A percentile compares a stretch with the other conserved stretches of the same genome.
phyloP scores from a whole-genome alignment of 2,329 filamentous ascomycete species.

The Cladosporium colombiae region DNA sequence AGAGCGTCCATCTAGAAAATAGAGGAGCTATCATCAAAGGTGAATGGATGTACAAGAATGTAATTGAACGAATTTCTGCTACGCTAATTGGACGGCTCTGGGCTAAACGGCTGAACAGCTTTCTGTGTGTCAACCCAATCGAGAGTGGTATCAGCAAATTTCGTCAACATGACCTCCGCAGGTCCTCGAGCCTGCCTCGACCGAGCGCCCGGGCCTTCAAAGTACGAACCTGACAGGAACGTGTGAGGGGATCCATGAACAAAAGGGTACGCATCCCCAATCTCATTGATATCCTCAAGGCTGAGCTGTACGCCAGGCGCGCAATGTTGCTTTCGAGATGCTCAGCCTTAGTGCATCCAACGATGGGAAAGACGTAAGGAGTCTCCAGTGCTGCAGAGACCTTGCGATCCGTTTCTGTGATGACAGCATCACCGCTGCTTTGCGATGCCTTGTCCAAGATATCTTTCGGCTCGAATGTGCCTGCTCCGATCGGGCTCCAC shows the following conservation, averaged over 20 bases:
- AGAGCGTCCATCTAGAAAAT: too few relatives aligned
- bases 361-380: conserved; percentile 72
- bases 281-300: conserved; percentile 61
- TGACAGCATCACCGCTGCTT: conserved; percentile 35
- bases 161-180: neutral
- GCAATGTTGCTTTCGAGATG: conserved; percentile 68
- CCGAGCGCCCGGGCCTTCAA: neutral
- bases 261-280: conserved; percentile 60
- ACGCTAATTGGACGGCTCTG: too few relatives aligned
- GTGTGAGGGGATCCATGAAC: conserved; percentile 61
- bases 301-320: conserved; percentile 58
- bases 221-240: conserved; percentile 40
- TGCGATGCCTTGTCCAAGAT: conserved; percentile 26
- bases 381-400: conserved; percentile 13
- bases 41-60: too few relatives aligned
- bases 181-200: neutral
- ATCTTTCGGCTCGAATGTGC: conserved; percentile 43
- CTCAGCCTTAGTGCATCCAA: conserved; percentile 69
- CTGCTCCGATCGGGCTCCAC: conserved; percentile 45
- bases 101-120: neutral
- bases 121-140: neutral
- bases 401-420: conserved; percentile 20
- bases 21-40: too few relatives aligned
- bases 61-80: too few relatives aligned
- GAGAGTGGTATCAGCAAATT: neutral